Evolutionary conservation across 2,329 filamentous ascomycete genomes (phyloP).

Genomic region (Sarocladium brachiariae): DNA sequence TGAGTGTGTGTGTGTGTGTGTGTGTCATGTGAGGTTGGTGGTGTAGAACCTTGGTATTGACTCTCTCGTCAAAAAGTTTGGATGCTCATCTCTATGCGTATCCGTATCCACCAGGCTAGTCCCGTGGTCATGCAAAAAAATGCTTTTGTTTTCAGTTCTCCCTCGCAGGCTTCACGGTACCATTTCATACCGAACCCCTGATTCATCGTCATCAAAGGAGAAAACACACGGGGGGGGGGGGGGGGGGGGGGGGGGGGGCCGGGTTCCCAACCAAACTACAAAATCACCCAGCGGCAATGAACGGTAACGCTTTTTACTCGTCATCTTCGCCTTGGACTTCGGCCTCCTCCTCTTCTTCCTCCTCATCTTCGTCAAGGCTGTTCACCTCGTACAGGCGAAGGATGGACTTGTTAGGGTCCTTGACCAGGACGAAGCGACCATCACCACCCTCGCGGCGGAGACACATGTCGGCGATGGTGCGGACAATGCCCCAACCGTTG

Average conservation of each 20-base stretch:
- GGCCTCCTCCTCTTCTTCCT: conserved; percentile 49
- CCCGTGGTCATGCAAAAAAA: neutral
- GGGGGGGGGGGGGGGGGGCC: too few species aligned
- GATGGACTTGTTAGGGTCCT: conserved; percentile 96
- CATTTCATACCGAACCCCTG: neutral
- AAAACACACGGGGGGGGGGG: too few species aligned
- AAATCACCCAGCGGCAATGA: neutral
- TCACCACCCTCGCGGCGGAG: conserved; percentile 67
- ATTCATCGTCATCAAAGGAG: neutral
- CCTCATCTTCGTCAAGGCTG: conserved; percentile 82
- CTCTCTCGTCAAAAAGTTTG: neutral
- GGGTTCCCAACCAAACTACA: too few species aligned
- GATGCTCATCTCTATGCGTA: neutral
- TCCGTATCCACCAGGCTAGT: neutral
- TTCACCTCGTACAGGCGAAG: conserved; percentile 88
- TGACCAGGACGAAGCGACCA: conserved; percentile 74
- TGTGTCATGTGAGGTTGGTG: too few species aligned
- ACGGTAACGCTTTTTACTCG: conserved; percentile 11
- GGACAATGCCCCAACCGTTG: conserved; percentile 98
- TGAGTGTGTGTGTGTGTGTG: too few species aligned
- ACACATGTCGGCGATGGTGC: conserved; percentile 94
- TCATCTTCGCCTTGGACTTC: conserved; percentile 42
- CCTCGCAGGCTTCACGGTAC: neutral
- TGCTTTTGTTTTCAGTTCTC: neutral
- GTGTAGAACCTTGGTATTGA: too few species aligned